A percentile compares a stretch with the other conserved stretches of the same genome.
Conservation (phyloP, 495 filamentous ascomycete genomes). For the Pyronema omphalodes region DNA sequence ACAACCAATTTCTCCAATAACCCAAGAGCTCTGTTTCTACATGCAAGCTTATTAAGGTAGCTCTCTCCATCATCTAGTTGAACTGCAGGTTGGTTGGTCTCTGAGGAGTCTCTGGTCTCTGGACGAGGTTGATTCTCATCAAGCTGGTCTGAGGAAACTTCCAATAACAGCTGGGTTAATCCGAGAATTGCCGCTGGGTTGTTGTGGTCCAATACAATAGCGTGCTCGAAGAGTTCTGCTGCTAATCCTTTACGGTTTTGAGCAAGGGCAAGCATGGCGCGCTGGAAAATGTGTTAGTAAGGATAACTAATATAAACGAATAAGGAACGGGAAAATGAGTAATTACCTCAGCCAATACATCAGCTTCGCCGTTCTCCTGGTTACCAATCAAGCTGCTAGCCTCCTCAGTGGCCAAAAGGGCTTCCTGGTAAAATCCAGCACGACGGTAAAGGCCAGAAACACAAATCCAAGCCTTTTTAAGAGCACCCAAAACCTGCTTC, state of each 20-base stretch:
- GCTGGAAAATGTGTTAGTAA: constrained; percentile 27
- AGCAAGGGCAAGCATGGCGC: constrained; percentile 46
- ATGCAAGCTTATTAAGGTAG: constrained; percentile 40
- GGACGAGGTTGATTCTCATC: constrained; percentile 47
- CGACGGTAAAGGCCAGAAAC: constrained; percentile 74
- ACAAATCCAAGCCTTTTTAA: constrained; percentile 65
- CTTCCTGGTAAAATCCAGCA: constrained; percentile 58
- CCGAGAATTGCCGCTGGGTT: constrained; percentile 67
- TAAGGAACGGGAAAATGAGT: not conserved
- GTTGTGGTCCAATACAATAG: constrained; percentile 52
- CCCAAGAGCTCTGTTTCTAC: constrained; percentile 68
- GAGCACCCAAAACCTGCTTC: constrained; percentile 4
- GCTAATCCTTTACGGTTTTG: constrained; percentile 47
- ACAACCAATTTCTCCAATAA: constrained; percentile 66
- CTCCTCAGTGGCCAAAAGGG: constrained; percentile 58
- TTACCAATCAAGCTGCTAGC: constrained; percentile 45
- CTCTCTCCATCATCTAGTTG: constrained; percentile 10
- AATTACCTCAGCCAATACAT: constrained; percentile 16
- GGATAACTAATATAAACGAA: not conserved
- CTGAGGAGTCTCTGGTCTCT: constrained; percentile 24
- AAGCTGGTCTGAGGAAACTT: not conserved
- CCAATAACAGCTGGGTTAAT: constrained; percentile 60
- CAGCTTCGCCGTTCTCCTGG: constrained; percentile 6
- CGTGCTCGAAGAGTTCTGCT: constrained; percentile 55
- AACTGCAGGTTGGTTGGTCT: not conserved